Conservation (phyloP, 352 stramenopile genomes). For the Thalassiosira hispida region DNA sequence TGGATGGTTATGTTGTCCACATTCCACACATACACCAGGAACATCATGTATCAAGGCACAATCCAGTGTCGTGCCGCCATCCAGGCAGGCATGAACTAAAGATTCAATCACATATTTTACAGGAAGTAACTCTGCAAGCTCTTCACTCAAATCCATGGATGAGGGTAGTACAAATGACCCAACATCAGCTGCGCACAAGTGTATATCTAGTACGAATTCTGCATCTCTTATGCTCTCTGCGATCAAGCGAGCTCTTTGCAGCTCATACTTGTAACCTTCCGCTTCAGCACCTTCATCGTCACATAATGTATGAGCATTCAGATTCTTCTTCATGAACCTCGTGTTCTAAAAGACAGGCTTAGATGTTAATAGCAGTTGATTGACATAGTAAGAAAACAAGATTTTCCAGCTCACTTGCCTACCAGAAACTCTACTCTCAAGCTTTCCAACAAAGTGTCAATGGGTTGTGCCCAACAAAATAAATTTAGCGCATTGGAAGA, state of each 20-base stretch:
- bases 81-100: slow-evolving; percentile 28
- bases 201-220: slow-evolving; percentile 51
- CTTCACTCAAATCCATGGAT: slow-evolving; percentile 39
- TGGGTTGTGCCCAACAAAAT: slow-evolving; percentile 26
- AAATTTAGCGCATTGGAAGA: slow-evolving; percentile 16
- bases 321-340: slow-evolving; percentile 42
- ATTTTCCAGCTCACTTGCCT: slow-evolving; percentile 14
- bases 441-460: slow-evolving; percentile 39
- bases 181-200: slow-evolving; percentile 41
- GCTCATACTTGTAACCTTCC: slow-evolving; percentile 41
- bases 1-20: slow-evolving; percentile 41
- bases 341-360: slow-evolving; percentile 9
- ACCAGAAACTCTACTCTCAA: slow-evolving; percentile 48
- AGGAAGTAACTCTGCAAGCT: slow-evolving; percentile 38
- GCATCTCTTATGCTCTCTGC: slow-evolving; percentile 41
- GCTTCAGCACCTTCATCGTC: slow-evolving; percentile 31
- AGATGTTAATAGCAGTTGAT: too few species aligned
- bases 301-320: slow-evolving; percentile 42
- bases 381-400: too few species aligned
- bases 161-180: slow-evolving; percentile 47
- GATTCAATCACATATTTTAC: slow-evolving; percentile 52
- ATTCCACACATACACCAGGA: slow-evolving; percentile 48
- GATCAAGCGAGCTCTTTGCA: slow-evolving; percentile 42
- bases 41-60: slow-evolving; percentile 32
- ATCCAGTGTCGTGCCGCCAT: slow-evolving; percentile 46